These are phyloP conservation scores for Epichloe glyceriae DNA, from an alignment of 2,329 filamentous ascomycete species.

Conservation along the genomic window DNA sequence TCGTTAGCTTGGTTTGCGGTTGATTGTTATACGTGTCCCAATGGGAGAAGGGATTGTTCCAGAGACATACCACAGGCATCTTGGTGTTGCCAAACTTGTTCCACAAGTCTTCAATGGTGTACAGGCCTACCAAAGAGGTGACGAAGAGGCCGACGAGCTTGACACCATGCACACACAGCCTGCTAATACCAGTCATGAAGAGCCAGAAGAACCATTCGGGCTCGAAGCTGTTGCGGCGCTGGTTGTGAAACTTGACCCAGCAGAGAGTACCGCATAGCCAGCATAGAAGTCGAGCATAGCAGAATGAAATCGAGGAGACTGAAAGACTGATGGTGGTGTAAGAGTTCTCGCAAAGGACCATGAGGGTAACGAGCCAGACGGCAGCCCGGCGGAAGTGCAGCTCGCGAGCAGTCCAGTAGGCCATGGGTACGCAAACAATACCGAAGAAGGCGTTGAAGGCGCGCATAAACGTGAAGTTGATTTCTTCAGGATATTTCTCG, in stretches of 20 bases:
- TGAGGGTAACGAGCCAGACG: slow-evolving; percentile 89
- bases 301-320: slow-evolving; percentile 98
- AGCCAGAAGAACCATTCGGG: slow-evolving; percentile 92
- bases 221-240: slow-evolving; percentile 76
- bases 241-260: slow-evolving; percentile 92
- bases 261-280: slow-evolving; percentile 86
- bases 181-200: slow-evolving; percentile 83
- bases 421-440: slow-evolving; percentile 80
- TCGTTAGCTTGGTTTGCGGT: background rate
- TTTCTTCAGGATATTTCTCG: slow-evolving; percentile 82
- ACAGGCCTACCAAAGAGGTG: slow-evolving; percentile 86
- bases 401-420: slow-evolving; percentile 89
- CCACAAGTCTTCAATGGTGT: slow-evolving; percentile 95
- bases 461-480: slow-evolving; percentile 98
- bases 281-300: too few species aligned
- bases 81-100: slow-evolving; percentile 90
- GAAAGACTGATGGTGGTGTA: slow-evolving; percentile 97
- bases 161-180: slow-evolving; percentile 96
- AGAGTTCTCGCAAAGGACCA: slow-evolving; percentile 98
- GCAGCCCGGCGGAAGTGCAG: slow-evolving; percentile 74
- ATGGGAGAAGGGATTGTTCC: background rate
- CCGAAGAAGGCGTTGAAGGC: slow-evolving; percentile 95
- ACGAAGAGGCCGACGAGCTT: slow-evolving; percentile 97
- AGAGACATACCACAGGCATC: slow-evolving; percentile 61
- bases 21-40: background rate